Evolutionary conservation across 768 basidiomycete species (phyloP).

Genomic region (Exsudoporus frostii): DNA sequence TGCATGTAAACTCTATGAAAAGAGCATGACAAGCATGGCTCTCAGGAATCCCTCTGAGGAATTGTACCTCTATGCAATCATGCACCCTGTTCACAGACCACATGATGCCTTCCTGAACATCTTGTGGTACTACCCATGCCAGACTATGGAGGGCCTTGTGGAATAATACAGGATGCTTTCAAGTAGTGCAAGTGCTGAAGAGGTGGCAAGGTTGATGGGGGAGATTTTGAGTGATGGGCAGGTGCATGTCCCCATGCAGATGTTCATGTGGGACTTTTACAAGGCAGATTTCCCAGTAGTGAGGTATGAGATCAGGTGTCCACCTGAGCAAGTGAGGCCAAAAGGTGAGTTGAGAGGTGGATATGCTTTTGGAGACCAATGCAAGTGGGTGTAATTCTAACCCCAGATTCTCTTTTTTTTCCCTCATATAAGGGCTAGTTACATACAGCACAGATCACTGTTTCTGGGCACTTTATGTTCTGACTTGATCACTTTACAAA

Average conservation of each 20-base stretch:
- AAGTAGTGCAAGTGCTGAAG: constrained; percentile 40
- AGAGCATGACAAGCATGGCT: constrained; percentile 58
- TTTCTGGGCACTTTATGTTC: constrained; percentile 58
- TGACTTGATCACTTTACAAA: constrained; percentile 47
- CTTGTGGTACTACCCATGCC: constrained; percentile 54
- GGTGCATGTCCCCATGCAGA: constrained; percentile 63
- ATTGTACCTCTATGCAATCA: constrained; percentile 75
- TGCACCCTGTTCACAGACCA: constrained; percentile 51
- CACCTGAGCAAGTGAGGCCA: constrained; percentile 55
- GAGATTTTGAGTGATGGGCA: constrained; percentile 59
- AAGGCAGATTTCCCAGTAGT: constrained; percentile 57
- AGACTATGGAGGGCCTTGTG: constrained; percentile 46
- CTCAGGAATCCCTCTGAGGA: constrained; percentile 73
- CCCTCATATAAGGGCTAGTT: constrained; percentile 48
- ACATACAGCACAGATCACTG: constrained; percentile 66
- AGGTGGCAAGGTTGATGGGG: constrained; percentile 49
- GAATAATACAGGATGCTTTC: constrained; percentile 41
- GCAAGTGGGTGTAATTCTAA: not conserved
- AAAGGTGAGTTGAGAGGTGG: constrained; percentile 38
- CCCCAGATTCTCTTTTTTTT: not conserved
- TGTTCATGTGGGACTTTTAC: constrained; percentile 60
- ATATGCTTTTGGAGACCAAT: not conserved
- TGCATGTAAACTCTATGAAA: constrained; percentile 48
- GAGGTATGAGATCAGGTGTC: constrained; percentile 69
- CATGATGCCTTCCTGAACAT: constrained; percentile 57